Conservation (phyloP, 371 early-diverging fungal species). For the Mucor sp. region DNA sequence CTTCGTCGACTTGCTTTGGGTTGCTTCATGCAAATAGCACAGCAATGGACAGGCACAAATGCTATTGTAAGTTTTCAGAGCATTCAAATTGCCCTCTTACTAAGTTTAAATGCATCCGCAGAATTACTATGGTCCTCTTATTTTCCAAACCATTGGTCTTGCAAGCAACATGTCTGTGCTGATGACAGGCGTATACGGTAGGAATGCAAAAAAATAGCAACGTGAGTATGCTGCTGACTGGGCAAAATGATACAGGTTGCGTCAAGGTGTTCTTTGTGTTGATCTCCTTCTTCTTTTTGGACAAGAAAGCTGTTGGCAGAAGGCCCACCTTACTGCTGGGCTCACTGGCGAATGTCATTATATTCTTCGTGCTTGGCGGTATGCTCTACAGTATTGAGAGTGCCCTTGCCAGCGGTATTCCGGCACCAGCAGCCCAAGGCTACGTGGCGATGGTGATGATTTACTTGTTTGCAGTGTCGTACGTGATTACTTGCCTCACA, state of each 20-base stretch:
- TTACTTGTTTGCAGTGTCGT: constrained; percentile 33
- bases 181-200: constrained; percentile 21
- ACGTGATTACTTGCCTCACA: background rate
- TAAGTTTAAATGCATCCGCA: no score
- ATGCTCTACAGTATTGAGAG: constrained; percentile 36
- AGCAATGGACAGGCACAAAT: constrained; percentile 73
- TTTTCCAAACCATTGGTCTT: constrained; percentile 15
- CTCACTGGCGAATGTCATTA: constrained; percentile 13
- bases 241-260: background rate
- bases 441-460: constrained; percentile 25
- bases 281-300: constrained; percentile 14
- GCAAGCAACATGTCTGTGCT: constrained; percentile 3
- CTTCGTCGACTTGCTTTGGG: constrained; percentile 59
- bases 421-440: constrained; percentile 9
- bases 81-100: no score
- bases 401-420: background rate
- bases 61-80: constrained; percentile 33
- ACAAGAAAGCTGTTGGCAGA: constrained; percentile 16
- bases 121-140: constrained; percentile 22
- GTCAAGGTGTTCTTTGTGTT: constrained; percentile 16
- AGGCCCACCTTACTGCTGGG: constrained; percentile 13
- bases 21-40: constrained; percentile 56
- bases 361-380: constrained; percentile 43
- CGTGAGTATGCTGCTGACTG: background rate
- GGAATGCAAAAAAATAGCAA: no score